These are phyloP conservation scores for Pharus latifolius DNA, from an alignment of 176 grass and related monocot genomes.

Conservation along the genomic window DNA sequence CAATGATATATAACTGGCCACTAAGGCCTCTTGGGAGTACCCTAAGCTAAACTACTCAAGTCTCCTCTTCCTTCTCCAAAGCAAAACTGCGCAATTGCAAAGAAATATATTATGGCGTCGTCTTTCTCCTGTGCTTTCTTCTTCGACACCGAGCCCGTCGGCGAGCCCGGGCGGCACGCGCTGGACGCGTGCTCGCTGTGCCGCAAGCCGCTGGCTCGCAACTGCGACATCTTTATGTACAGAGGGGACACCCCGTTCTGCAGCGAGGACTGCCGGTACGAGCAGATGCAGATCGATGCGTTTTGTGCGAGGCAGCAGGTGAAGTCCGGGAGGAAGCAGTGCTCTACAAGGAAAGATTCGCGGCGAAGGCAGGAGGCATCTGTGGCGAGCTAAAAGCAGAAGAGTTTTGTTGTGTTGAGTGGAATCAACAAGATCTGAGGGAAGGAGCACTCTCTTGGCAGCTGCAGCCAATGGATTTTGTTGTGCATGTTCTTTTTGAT, in stretches of 20 bases:
- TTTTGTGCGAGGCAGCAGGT: background rate
- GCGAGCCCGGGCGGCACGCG: background rate
- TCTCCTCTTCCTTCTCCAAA: too few species aligned
- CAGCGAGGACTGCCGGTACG: constrained; percentile 60
- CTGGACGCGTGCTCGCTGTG: constrained; percentile 62
- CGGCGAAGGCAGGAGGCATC: background rate
- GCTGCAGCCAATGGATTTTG: too few species aligned
- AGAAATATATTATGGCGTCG: constrained; percentile 5
- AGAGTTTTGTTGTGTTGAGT: too few species aligned
- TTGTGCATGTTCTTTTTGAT: too few species aligned
- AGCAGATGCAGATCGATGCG: constrained; percentile 62
- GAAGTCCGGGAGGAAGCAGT: background rate
- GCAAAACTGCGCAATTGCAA: too few species aligned
- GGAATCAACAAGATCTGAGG: background rate
- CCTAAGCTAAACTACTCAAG: too few species aligned
- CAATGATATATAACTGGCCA: too few species aligned
- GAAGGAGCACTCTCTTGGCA: too few species aligned
- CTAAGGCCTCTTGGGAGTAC: too few species aligned
- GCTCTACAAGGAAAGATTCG: background rate
- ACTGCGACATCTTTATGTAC: constrained; percentile 82
- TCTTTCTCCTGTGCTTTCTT: constrained; percentile 21
- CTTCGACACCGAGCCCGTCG: constrained; percentile 31
- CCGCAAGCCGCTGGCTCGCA: constrained; percentile 24
- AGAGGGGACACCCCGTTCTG: constrained; percentile 71
- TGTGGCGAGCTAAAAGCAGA: constrained; percentile 6